Base-by-base conservation (phyloP, 768 basidiomycete species). In the Lactifluus piperatus region DNA sequence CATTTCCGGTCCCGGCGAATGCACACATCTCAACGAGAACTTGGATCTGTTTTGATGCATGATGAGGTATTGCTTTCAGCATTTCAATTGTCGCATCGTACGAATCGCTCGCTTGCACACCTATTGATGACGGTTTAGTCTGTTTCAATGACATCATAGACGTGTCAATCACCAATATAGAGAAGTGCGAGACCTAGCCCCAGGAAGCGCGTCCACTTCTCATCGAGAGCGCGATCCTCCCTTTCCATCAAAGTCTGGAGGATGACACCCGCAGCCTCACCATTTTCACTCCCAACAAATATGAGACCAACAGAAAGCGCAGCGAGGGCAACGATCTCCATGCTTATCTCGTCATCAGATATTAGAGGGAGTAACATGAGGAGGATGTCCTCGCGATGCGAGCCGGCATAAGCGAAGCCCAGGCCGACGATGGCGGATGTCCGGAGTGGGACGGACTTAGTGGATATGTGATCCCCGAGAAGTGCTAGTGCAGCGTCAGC, bases 201-300 rank as follows among this genome's bases (percentile, higher is more conserved):
- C 81, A 97, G 82, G 71, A 93, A 99, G 51, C 88, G 77, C 2
- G 90, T 83, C 94, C 95, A 99, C 73, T 97, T 97, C 71, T 94
- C 93, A 58, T 86, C 84, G 9, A 98, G 74, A 22, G 84, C 81
- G 60, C 81, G 81, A 56, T 86, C 86, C 1, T 80, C 82, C 34
- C 82, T 74, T 70, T 95, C 92, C 89, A 94, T 91, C 68, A 99
- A 70, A 3, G 89, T 87, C 74, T 95, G 93, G 68, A 97, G 74
- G 56, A 99, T 93, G 0, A 86, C 84, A 58, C 84, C 83, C 8
- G 92, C 87, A 16, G 97, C 84, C 63, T 99, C 97, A 5, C 94
- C 94, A 64, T 97, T 88, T 50, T 86, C 91, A 67, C 93, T 94
- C 18, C 95, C 95, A 24, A 95, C 94, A 67, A 92, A 97, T 54